Evolutionary conservation across 2,329 filamentous ascomycete genomes (phyloP).

Genomic region (Sclerotiophoma versabilis): DNA sequence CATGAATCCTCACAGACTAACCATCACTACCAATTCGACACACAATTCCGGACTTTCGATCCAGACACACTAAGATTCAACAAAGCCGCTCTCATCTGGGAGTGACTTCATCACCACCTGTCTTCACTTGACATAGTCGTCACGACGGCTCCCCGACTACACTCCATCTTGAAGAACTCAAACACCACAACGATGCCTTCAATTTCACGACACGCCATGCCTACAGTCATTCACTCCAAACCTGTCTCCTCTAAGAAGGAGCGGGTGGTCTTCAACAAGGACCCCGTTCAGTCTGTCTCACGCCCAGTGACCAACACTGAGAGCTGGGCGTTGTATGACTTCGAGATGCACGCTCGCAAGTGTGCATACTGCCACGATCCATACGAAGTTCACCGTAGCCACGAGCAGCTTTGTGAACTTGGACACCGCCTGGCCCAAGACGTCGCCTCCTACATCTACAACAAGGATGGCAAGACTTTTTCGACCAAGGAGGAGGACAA

Average conservation of each 20-base stretch:
- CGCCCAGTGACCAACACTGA: conserved; percentile 52
- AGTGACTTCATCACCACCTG: conserved; percentile 39
- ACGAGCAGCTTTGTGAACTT: conserved; percentile 52
- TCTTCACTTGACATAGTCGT: conserved; percentile 31
- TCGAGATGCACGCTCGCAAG: conserved; percentile 55
- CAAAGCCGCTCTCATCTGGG: conserved; percentile 27
- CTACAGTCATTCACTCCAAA: conserved; percentile 43
- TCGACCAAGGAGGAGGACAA: conserved; percentile 46
- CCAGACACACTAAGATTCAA: neutral
- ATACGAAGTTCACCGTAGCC: conserved; percentile 51
- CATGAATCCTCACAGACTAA: conserved; percentile 26
- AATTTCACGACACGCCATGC: conserved; percentile 39
- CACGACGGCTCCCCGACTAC: conserved; percentile 41
- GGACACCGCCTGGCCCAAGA: conserved; percentile 56
- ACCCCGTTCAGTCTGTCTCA: conserved; percentile 49
- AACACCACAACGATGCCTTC: conserved; percentile 43
- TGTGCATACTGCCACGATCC: conserved; percentile 56
- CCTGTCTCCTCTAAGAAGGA: conserved; percentile 41
- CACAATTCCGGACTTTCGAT: neutral
- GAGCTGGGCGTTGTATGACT: conserved; percentile 57
- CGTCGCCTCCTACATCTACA: conserved; percentile 55
- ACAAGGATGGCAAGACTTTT: conserved; percentile 46
- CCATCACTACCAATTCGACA: conserved; percentile 13
- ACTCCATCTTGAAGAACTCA: conserved; percentile 44
- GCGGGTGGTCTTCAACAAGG: conserved; percentile 45